Conservation (phyloP, 2,329 filamentous ascomycete genomes). For the Orbilia brochopaga region DNA sequence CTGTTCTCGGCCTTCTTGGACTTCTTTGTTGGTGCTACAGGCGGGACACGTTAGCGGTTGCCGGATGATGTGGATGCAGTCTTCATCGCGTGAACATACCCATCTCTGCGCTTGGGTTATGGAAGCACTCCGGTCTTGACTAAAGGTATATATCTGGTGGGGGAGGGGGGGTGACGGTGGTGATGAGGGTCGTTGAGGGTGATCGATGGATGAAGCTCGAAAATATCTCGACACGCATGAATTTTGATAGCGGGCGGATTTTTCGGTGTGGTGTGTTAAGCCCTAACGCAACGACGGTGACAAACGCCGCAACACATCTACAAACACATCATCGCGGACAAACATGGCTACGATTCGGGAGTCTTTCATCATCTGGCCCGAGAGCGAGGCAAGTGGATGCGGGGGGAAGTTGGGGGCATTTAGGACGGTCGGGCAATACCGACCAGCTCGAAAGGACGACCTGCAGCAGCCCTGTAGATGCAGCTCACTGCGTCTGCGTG, state of each 20-base stretch:
- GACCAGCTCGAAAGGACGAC: neutral
- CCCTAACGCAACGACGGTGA: slow-evolving; percentile 33
- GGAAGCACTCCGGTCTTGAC: slow-evolving; percentile 53
- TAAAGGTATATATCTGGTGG: slow-evolving; percentile 31
- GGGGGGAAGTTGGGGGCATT: slow-evolving; percentile 6
- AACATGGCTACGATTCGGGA: neutral
- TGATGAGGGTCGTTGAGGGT: slow-evolving; percentile 6
- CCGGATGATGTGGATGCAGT: neutral
- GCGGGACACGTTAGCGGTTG: slow-evolving; percentile 54
- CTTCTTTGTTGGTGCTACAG: slow-evolving; percentile 74
- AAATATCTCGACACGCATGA: slow-evolving; percentile 15
- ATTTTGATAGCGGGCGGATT: slow-evolving; percentile 31
- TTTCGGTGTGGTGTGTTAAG: slow-evolving; percentile 33
- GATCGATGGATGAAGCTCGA: slow-evolving; percentile 24
- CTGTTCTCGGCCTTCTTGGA: slow-evolving; percentile 84
- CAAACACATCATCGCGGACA: neutral
- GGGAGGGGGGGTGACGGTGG: slow-evolving; percentile 35
- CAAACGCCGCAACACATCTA: slow-evolving; percentile 21
- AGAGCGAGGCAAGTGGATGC: slow-evolving; percentile 22
- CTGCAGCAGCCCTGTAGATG: slow-evolving; percentile 12
- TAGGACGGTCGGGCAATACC: slow-evolving; percentile 14
- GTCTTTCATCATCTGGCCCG: neutral
- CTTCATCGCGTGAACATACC: slow-evolving; percentile 32
- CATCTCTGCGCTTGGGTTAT: slow-evolving; percentile 54
- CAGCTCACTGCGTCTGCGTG: neutral